These are phyloP conservation scores for Hymenotorrendiella dingleyae DNA, from an alignment of 2,329 filamentous ascomycete genomes.

Conservation along the genomic window DNA sequence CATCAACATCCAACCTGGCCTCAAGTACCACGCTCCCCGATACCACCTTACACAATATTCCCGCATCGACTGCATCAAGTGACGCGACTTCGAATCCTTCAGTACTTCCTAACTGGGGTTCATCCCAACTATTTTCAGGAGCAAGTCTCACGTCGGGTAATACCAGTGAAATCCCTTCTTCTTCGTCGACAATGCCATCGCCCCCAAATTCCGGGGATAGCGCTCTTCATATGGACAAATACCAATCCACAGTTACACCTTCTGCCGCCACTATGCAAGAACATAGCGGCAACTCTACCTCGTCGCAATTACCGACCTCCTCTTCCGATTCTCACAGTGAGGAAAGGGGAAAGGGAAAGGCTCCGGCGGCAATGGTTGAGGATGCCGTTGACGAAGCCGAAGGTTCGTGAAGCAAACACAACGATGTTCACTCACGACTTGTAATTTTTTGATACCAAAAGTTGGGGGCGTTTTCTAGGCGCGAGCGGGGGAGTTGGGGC, in stretches of 20 bases:
- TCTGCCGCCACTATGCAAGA: background rate
- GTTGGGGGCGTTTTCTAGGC: too few relatives aligned
- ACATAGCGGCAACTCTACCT: constrained; percentile 4
- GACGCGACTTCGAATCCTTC: constrained; percentile 11
- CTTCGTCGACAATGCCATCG: constrained; percentile 8
- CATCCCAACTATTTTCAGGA: constrained; percentile 23
- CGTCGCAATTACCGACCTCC: constrained; percentile 5
- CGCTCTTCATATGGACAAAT: background rate
- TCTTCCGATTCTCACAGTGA: constrained; percentile 13
- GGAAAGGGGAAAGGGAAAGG: constrained; percentile 37
- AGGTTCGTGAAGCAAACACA: constrained; percentile 8
- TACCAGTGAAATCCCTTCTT: constrained; percentile 4
- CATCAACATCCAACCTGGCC: constrained; percentile 6
- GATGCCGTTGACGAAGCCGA: constrained; percentile 37
- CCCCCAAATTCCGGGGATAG: constrained; percentile 5
- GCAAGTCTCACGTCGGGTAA: constrained; percentile 6
- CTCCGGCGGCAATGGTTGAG: constrained; percentile 39
- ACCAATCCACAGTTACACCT: background rate
- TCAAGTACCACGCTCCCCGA: constrained; percentile 13
- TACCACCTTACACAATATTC: constrained; percentile 12
- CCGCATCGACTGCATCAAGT: constrained; percentile 12
- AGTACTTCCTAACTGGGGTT: constrained; percentile 21
- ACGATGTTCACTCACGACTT: background rate
- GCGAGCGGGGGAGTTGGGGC: background rate
- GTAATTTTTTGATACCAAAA: too few relatives aligned